Base-by-base conservation (phyloP, 2,329 filamentous ascomycete genomes). In the Monosporascus sp. region DNA sequence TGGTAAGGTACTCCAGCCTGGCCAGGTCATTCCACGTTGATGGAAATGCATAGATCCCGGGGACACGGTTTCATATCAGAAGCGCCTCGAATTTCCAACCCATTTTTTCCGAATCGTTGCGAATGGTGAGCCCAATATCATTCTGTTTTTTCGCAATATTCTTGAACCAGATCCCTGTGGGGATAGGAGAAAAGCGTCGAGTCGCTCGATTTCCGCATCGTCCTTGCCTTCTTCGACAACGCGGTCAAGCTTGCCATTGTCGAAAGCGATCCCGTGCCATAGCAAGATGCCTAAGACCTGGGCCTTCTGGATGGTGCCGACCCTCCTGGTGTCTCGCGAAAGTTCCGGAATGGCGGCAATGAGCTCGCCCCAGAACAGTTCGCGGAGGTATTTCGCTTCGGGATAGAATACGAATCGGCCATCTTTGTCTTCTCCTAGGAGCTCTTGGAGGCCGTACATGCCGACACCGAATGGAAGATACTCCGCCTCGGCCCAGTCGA, bases 401-500 rank as follows among this genome's bases (percentile, higher is more conserved):
- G 70, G 56, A 49, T 74, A 77, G 56, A 82, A 84, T 6, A 61
- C 61, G 54, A 76, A 76, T 35, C 68, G 71, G 2, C 51, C 53
- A 3, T 58, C 37, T 9, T 60, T 64, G n/a, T 76, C 62, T 52
- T 72, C 69, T 1, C 83, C 81, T 0, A 87, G 68, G 1, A 86
- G 62, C 64, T 83, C 76, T 61, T 87, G 83, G 0, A 86, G 65
- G 0, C 82, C 83, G 58, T 85, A 86, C 44, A 85, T 65, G 26
- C 77, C 78, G 3, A 79, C 71, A 0, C 84, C 84, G 58, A 85
- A 83, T 0, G 83, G 83, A 8, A 85, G 63, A 55, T 71, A 76
- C 62, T 86, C 83, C 0, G 78, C 81, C 62, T 87, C 84, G 0
- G 81, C 80, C 84, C 84, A 87, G 61, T 87, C 85, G 0, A 87